Conservation (phyloP, 306 rosid genomes). For the Delonix regia region DNA sequence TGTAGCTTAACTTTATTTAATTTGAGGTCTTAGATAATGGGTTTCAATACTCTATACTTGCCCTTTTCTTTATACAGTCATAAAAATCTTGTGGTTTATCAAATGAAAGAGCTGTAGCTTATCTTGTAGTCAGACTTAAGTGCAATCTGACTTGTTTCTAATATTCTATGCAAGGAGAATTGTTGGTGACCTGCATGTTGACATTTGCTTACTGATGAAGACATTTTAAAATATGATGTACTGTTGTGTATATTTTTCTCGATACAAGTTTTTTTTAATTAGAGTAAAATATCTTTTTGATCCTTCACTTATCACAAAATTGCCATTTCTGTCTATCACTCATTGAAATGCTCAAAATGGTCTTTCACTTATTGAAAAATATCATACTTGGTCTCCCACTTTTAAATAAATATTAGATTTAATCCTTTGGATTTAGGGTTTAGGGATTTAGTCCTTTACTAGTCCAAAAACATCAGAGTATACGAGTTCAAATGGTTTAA, state of each 20-base stretch:
- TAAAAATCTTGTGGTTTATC: neutral
- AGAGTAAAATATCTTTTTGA: too few relatives aligned
- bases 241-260: slow-evolving; percentile 16
- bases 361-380: too few relatives aligned
- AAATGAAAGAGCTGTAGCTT: neutral
- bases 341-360: too few relatives aligned
- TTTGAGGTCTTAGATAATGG: slow-evolving; percentile 29
- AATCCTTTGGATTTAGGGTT: too few relatives aligned
- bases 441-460: too few relatives aligned
- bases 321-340: too few relatives aligned
- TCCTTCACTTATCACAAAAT: too few relatives aligned
- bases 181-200: slow-evolving; percentile 21
- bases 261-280: neutral
- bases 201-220: slow-evolving; percentile 9
- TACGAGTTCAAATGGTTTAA: too few relatives aligned
- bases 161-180: slow-evolving; percentile 20
- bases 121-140: slow-evolving; percentile 5
- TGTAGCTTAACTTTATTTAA: too few relatives aligned
- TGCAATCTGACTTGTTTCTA: slow-evolving; percentile 23
- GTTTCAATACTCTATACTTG: slow-evolving; percentile 25
- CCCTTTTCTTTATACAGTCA: slow-evolving; percentile 19
- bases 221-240: neutral
- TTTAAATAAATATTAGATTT: too few relatives aligned
- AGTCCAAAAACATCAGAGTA: too few relatives aligned
- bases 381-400: too few relatives aligned